Evolutionary conservation across 306 rosid species (phyloP).

Genomic region (Ormosia semicastrata): DNA sequence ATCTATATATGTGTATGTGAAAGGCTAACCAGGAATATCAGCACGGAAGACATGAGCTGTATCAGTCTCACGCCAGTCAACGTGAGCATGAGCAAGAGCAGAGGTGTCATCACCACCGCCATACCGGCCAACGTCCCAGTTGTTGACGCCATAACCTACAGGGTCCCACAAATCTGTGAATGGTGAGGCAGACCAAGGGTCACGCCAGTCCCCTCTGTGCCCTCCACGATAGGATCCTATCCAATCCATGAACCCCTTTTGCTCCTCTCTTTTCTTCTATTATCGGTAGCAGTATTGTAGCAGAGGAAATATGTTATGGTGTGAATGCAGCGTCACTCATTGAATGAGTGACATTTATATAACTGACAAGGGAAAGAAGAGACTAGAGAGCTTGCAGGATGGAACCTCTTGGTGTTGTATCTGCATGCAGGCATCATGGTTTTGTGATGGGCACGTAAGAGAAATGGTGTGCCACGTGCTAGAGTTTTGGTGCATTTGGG

Average conservation of each 20-base stretch:
- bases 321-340: not conserved
- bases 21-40: slow-evolving; percentile 32
- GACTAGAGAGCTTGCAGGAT: not conserved
- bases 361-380: not conserved
- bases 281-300: not conserved
- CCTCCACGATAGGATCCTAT: slow-evolving; percentile 26
- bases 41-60: slow-evolving; percentile 28
- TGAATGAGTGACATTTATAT: not conserved
- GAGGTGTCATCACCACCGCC: not conserved
- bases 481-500: not conserved
- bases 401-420: not conserved
- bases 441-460: slow-evolving; percentile 7
- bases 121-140: not conserved
- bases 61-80: slow-evolving; percentile 41
- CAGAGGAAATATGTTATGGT: not conserved
- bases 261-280: not conserved
- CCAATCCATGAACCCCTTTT: not conserved
- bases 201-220: not conserved
- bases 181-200: not conserved
- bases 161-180: slow-evolving; percentile 23
- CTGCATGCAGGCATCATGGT: not conserved
- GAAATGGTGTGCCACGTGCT: not conserved
- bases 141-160: not conserved
- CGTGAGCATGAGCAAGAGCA: slow-evolving; percentile 22
- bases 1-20: not conserved